phyloP scores from a whole-genome alignment of 2,329 filamentous ascomycete genomes.

The Aureobasidium sp. region DNA sequence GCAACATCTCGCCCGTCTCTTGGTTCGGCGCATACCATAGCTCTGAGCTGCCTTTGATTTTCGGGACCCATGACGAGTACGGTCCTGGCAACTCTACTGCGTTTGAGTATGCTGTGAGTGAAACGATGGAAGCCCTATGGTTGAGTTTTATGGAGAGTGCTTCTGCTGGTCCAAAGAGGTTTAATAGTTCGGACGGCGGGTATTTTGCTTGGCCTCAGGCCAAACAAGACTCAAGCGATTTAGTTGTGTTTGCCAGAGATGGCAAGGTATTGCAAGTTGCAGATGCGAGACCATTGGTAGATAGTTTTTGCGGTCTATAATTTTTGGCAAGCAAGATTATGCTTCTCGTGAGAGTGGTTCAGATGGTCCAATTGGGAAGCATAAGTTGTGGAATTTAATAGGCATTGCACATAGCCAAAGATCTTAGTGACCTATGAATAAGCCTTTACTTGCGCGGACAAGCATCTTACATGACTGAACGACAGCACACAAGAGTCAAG shows the following conservation, averaged over 20 bases:
- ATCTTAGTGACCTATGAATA: too few species aligned
- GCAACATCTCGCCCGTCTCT: conserved; percentile 32
- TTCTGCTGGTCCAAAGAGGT: not conserved
- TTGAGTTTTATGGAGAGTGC: not conserved
- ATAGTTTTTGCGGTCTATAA: not conserved
- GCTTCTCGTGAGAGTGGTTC: too few species aligned
- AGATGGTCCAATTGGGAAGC: too few species aligned
- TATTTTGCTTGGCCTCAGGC: conserved; percentile 7
- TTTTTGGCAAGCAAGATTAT: too few species aligned
- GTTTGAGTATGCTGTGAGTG: conserved; percentile 24
- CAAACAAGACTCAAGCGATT: not conserved
- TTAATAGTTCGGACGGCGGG: not conserved
- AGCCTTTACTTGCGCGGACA: too few species aligned
- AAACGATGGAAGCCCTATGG: conserved; percentile 29
- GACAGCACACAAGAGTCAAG: too few species aligned
- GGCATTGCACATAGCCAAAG: too few species aligned
- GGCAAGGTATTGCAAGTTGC: not conserved
- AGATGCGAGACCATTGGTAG: not conserved
- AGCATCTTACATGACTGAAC: too few species aligned
- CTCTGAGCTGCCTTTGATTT: conserved; percentile 32
- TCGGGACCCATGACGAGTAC: conserved; percentile 31
- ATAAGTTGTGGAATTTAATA: too few species aligned
- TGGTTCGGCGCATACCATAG: conserved; percentile 38
- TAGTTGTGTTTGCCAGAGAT: not conserved
- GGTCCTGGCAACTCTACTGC: conserved; percentile 19